Evolutionary conservation across 306 rosid species (phyloP).

Genomic region (Prunus campanulata): DNA sequence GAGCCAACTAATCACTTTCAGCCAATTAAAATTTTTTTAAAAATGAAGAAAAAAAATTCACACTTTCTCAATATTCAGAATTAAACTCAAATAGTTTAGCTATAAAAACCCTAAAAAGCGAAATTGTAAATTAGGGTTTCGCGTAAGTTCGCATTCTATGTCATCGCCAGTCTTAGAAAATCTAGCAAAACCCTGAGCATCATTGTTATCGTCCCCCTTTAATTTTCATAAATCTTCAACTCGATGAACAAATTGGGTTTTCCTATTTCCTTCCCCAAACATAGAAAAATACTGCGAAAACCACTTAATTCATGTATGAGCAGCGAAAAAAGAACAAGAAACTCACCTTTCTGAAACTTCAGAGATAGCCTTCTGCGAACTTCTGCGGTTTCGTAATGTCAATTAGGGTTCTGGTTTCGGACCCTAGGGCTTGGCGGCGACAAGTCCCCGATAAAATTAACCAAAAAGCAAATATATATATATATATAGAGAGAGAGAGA

Average conservation of each 20-base stretch:
- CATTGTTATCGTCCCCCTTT: not conserved
- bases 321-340: not conserved
- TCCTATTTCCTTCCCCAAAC: not conserved
- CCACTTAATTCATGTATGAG: not conserved
- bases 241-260: conserved; percentile 9
- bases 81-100: not conserved
- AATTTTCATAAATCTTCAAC: not conserved
- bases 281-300: not conserved
- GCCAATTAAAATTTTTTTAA: not conserved
- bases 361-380: not conserved
- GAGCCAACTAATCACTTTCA: not conserved
- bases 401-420: conserved; percentile 7
- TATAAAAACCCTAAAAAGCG: not conserved
- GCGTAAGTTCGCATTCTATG: not conserved
- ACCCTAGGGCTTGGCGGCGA: not conserved
- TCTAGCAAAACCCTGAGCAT: not conserved
- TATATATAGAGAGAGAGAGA: not conserved
- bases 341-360: not conserved
- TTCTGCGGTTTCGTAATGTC: not conserved
- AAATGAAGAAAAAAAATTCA: not conserved
- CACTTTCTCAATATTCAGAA: not conserved
- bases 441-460: not conserved
- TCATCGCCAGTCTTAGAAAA: not conserved
- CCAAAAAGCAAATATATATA: not conserved
- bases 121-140: not conserved